Evolutionary conservation across 1,284 basidiomycete species (phyloP).

Genomic region (Xanthoconium separans): DNA sequence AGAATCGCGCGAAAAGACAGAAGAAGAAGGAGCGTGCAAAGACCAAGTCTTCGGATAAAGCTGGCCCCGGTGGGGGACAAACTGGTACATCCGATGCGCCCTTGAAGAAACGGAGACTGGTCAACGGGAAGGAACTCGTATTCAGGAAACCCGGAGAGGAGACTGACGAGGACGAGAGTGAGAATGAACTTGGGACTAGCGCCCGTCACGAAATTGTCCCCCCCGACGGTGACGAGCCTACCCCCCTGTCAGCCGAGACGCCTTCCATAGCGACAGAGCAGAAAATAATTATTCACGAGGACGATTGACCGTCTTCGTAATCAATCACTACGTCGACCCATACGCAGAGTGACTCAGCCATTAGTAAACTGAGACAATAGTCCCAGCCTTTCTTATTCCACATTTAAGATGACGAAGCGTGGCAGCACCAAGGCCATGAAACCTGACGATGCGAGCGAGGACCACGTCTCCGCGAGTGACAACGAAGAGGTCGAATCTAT

Average conservation of each 20-base stretch:
- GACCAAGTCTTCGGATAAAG: slow-evolving; percentile 36
- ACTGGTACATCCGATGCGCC: slow-evolving; percentile 31
- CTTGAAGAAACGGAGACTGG: slow-evolving; percentile 50
- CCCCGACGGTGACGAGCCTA: slow-evolving; percentile 5
- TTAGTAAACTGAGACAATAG: background rate
- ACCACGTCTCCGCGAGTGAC: slow-evolving; percentile 8
- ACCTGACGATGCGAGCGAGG: slow-evolving; percentile 9
- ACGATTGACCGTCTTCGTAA: slow-evolving; percentile 35
- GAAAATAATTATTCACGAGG: slow-evolving; percentile 52
- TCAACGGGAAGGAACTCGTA: slow-evolving; percentile 59
- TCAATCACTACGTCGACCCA: background rate
- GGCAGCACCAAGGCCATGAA: slow-evolving; percentile 5
- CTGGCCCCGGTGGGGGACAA: slow-evolving; percentile 22
- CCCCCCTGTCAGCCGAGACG: slow-evolving; percentile 7
- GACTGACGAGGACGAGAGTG: slow-evolving; percentile 41
- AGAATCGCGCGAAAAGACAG: slow-evolving; percentile 87
- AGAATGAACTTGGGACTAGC: slow-evolving; percentile 1
- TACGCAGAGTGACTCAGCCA: background rate
- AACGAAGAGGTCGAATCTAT: slow-evolving; percentile 20
- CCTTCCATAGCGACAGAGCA: slow-evolving; percentile 37
- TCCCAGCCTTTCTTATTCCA: no score
- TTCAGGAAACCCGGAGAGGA: slow-evolving; percentile 57
- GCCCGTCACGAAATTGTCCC: slow-evolving; percentile 10
- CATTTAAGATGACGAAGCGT: slow-evolving; percentile 19
- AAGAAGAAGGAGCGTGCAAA: slow-evolving; percentile 82